phyloP scores from a whole-genome alignment of 352 stramenopile genomes.

The Phytopythium kandeliae region DNA sequence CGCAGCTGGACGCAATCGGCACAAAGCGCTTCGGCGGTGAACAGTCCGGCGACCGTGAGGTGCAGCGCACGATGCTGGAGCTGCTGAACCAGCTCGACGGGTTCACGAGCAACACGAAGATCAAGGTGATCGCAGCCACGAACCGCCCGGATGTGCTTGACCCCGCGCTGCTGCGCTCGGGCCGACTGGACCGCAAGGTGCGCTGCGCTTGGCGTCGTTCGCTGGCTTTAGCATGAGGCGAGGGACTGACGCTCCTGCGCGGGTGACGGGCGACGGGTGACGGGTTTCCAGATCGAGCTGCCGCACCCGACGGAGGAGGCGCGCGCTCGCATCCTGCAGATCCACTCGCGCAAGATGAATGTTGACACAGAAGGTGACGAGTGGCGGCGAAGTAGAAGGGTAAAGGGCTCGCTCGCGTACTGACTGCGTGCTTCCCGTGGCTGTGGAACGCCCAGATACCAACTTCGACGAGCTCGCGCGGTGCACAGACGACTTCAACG shows the following conservation, averaged over 20 bases:
- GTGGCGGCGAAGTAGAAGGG: no score
- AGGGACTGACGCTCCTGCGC: no score
- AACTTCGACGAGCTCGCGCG: constrained; percentile 98
- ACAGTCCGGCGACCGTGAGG: constrained; percentile 98
- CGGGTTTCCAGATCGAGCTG: constrained; percentile 99
- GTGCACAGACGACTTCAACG: constrained; percentile 99
- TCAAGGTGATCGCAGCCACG: constrained; percentile 99
- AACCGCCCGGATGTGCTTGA: constrained; percentile 97
- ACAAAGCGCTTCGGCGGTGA: constrained; percentile 83
- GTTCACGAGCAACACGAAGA: constrained; percentile 98
- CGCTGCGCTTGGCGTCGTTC: no score
- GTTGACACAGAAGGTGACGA: constrained; percentile 81
- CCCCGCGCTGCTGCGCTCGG: constrained; percentile 93
- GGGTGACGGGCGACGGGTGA: no score
- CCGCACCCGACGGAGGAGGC: constrained; percentile 97
- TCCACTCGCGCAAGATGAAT: no score
- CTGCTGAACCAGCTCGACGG: constrained; percentile 99
- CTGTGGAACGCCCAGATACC: no score
- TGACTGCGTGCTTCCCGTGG: no score
- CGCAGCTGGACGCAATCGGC: constrained; percentile 94
- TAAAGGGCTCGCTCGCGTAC: no score
- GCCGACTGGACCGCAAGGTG: constrained; percentile 98
- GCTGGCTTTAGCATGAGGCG: no score
- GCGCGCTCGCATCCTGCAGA: constrained; percentile 32
- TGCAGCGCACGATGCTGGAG: constrained; percentile 99